Evolutionary conservation across 2,329 filamentous ascomycete species (phyloP).

Genomic region (Trichocomaceae sp.): DNA sequence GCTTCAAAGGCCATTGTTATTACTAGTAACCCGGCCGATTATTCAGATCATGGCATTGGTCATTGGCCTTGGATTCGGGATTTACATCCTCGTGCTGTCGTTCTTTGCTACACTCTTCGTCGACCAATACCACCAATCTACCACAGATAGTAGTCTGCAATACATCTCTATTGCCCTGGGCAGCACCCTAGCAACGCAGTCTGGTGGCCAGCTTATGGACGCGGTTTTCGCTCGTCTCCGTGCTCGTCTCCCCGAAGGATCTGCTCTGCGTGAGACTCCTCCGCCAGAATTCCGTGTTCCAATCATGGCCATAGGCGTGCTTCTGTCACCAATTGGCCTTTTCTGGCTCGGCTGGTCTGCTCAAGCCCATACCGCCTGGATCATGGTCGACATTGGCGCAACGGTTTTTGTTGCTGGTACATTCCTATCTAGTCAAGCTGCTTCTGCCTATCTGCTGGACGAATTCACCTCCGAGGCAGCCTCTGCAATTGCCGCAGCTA

Average conservation of each 20-base stretch:
- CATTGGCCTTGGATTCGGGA: constrained; percentile 6
- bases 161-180: constrained; percentile 12
- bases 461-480: constrained; percentile 44
- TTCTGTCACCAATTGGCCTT: constrained; percentile 50
- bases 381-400: constrained; percentile 55
- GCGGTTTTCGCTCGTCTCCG: constrained; percentile 4
- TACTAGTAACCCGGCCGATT: constrained; percentile 3
- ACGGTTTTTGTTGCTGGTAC: constrained; percentile 48
- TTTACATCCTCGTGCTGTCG: constrained; percentile 9
- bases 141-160: constrained; percentile 10
- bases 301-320: constrained; percentile 49
- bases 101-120: constrained; percentile 10
- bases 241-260: constrained; percentile 1
- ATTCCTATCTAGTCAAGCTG: constrained; percentile 37
- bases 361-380: constrained; percentile 49
- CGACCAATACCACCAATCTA: constrained; percentile 9
- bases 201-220: constrained; percentile 7
- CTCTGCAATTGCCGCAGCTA: constrained; percentile 48
- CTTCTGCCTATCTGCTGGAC: constrained; percentile 58
- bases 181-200: constrained; percentile 5
- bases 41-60: constrained; percentile 4
- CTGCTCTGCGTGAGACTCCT: constrained; percentile 27
- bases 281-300: constrained; percentile 48
- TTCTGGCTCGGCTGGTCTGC: constrained; percentile 56
- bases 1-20: background rate